A percentile compares a stretch with the other conserved stretches of the same genome.
Conservation (phyloP, 352 stramenopile species). For the Phytophthora hibernalis region DNA sequence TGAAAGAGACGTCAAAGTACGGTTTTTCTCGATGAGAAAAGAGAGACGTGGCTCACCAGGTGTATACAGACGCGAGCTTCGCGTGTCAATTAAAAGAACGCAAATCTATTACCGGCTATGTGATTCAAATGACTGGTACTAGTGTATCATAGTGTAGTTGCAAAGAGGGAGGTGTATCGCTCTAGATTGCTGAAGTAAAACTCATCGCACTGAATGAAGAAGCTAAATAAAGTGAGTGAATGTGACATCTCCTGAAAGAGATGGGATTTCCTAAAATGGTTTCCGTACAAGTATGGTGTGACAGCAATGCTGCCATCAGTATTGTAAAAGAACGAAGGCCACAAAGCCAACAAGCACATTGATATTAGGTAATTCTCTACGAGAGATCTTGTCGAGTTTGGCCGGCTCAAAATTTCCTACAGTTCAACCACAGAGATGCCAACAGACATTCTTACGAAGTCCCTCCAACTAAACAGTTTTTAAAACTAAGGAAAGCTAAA, state of each 20-base stretch:
- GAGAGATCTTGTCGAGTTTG: too few species aligned
- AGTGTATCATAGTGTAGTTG: conserved; percentile 9
- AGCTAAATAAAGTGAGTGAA: too few species aligned
- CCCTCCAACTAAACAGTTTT: too few species aligned
- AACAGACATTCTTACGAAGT: too few species aligned
- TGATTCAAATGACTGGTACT: conserved; percentile 7
- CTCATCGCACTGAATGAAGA: not conserved
- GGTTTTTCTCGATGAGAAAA: not conserved
- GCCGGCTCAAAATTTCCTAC: too few species aligned
- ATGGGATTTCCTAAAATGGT: conserved; percentile 7
- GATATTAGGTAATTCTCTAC: too few species aligned
- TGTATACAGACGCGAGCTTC: conserved; percentile 18
- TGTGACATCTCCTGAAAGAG: too few species aligned
- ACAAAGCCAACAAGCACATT: too few species aligned
- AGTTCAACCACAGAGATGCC: too few species aligned
- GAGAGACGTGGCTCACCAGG: not conserved
- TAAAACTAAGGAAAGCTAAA: too few species aligned
- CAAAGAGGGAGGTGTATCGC: conserved; percentile 2
- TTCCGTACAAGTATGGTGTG: conserved; percentile 4
- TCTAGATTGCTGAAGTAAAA: conserved; percentile 1
- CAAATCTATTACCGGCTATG: conserved; percentile 14
- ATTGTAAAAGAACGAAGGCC: not conserved
- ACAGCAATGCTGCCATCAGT: conserved; percentile 6
- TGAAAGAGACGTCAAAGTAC: too few species aligned
- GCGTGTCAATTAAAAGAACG: conserved; percentile 20